Conservation (phyloP, 2,329 filamentous ascomycete genomes). For the Fusarium chuoi region DNA sequence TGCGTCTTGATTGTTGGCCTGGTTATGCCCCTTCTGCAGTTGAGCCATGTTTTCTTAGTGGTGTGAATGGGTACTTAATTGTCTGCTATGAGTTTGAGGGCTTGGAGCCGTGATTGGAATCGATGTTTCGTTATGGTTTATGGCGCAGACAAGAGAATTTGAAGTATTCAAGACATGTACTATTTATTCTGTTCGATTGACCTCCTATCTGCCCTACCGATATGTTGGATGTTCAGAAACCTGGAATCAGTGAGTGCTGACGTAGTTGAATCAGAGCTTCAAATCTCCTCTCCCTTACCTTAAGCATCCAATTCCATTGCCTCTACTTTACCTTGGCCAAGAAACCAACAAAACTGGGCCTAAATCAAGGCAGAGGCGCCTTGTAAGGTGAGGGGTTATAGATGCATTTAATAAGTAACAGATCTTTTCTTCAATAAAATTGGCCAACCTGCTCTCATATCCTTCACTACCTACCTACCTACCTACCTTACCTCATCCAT, state of each 20-base stretch:
- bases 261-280: conserved; percentile 18
- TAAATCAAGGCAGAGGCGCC: conserved; percentile 22
- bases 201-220: background rate
- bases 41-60: background rate
- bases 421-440: background rate
- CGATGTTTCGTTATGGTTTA: background rate
- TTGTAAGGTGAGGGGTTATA: conserved; percentile 5
- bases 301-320: background rate
- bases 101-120: background rate
- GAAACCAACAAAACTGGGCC: conserved; percentile 31
- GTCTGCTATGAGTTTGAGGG: background rate
- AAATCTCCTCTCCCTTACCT: background rate
- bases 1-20: background rate
- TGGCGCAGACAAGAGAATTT: background rate
- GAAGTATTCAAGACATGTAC: background rate
- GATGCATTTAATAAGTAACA: background rate
- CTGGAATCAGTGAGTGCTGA: conserved; percentile 17
- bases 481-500: background rate
- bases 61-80: background rate
- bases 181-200: background rate
- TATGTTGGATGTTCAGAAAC: conserved; percentile 4
- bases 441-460: background rate
- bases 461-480: background rate
- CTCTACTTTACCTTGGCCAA: conserved; percentile 1
- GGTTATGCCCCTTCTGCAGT: background rate